phyloP scores from a whole-genome alignment of 306 rosid species.

The Ammopiptanthus mongolicus region DNA sequence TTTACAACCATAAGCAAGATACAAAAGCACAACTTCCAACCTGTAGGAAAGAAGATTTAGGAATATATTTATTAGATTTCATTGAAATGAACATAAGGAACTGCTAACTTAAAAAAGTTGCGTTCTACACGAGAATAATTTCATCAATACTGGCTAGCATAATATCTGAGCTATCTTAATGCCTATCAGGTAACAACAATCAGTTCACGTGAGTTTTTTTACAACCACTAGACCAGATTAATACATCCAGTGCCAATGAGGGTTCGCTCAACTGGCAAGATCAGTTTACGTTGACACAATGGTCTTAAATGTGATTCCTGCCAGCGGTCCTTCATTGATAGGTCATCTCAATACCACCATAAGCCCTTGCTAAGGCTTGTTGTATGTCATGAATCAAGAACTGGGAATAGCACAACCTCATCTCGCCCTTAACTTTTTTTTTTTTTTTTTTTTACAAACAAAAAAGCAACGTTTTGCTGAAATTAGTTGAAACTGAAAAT shows the following conservation, averaged over 20 bases:
- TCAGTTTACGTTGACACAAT: background rate
- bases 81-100: background rate
- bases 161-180: background rate
- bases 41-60: slow-evolving; percentile 40
- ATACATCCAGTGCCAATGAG: background rate
- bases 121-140: background rate
- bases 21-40: slow-evolving; percentile 82
- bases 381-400: background rate
- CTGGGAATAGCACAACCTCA: background rate
- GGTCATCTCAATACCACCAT: background rate
- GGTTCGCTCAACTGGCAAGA: background rate
- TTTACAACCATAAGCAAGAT: background rate
- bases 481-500: background rate
- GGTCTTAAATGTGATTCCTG: background rate
- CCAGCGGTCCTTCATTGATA: background rate
- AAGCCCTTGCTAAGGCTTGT: background rate
- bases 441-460: no score
- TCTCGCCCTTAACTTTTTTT: no score
- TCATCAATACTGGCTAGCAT: background rate
- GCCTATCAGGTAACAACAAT: background rate
- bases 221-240: background rate
- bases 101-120: background rate
- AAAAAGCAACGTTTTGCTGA: no score
- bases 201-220: background rate
- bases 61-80: background rate